Evolutionary conservation across 2,329 filamentous ascomycete species (phyloP).

Genomic region (Sporothrix mexicana): DNA sequence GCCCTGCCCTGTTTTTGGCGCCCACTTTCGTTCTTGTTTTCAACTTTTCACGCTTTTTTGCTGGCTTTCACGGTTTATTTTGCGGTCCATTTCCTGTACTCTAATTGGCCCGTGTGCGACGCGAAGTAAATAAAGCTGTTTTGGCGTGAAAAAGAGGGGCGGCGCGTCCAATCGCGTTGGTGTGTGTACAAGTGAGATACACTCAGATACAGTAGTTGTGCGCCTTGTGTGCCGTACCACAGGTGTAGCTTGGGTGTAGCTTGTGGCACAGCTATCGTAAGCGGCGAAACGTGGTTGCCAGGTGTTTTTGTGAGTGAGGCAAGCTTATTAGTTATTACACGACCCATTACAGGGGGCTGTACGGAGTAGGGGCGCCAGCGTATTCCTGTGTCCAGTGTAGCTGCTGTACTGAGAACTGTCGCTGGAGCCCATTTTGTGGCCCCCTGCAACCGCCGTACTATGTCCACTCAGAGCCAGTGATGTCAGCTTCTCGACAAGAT

Average conservation of each 20-base stretch:
- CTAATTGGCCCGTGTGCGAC: conserved; percentile 28
- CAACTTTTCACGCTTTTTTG: conserved; percentile 3
- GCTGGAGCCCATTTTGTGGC: too few species aligned
- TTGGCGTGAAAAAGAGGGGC: conserved; percentile 18
- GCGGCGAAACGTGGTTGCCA: conserved; percentile 33
- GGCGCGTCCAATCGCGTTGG: conserved; percentile 11
- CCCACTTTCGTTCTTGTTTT: not conserved
- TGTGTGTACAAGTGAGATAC: not conserved
- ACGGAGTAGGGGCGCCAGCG: not conserved
- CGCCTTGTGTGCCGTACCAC: not conserved
- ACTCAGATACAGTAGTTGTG: not conserved
- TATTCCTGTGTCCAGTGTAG: conserved; percentile 26
- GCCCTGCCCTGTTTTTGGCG: not conserved
- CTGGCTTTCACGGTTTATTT: not conserved
- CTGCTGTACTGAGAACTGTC: conserved; percentile 9
- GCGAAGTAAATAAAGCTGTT: conserved; percentile 34
- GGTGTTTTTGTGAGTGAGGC: conserved; percentile 7
- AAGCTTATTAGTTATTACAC: not conserved
- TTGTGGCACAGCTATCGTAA: not conserved
- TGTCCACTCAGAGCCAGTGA: conserved; percentile 15
- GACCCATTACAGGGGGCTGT: too few species aligned
- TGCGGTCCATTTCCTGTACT: not conserved
- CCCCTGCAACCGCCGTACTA: not conserved
- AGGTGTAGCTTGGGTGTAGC: too few species aligned
- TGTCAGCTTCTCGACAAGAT: conserved; percentile 6